Conservation (phyloP, 495 filamentous ascomycete species). For the Cercophora sp. region DNA sequence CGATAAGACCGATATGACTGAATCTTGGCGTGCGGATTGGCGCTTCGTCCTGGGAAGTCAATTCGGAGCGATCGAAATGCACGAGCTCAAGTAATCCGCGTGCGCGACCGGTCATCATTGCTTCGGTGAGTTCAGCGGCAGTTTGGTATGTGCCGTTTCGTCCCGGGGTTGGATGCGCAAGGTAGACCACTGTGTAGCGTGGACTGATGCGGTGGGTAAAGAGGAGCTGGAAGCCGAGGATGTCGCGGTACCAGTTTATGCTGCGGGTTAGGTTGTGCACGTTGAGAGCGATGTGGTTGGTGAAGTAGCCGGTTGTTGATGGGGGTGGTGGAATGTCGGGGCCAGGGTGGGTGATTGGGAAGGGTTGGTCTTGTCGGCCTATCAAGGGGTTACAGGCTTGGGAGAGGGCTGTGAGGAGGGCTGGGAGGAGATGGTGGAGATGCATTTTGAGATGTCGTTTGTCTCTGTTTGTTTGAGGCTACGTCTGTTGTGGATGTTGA, state of each 20-base stretch:
- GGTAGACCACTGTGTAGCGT: not conserved
- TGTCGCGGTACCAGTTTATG: not conserved
- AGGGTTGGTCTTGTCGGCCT: not conserved
- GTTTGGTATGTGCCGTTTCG: not conserved
- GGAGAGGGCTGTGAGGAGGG: not conserved
- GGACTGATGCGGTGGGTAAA: conserved; percentile 1
- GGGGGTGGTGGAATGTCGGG: not conserved
- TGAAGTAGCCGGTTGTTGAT: not conserved
- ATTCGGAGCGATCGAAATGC: no score
- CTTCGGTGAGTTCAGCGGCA: not conserved
- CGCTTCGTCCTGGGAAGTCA: no score
- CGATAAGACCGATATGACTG: not conserved
- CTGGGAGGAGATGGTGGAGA: not conserved
- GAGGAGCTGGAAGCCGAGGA: conserved; percentile 1
- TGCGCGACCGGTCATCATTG: not conserved
- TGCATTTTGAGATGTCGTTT: no score
- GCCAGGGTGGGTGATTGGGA: not conserved
- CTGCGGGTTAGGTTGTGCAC: not conserved
- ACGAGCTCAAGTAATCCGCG: not conserved
- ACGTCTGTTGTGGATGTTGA: no score
- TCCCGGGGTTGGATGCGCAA: not conserved
- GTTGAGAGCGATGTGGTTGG: conserved; percentile 3
- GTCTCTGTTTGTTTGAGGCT: no score
- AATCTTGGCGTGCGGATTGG: not conserved
- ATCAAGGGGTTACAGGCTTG: not conserved